These are phyloP conservation scores for Mycena floridula DNA, from an alignment of 768 basidiomycete species.

Conservation along the genomic window DNA sequence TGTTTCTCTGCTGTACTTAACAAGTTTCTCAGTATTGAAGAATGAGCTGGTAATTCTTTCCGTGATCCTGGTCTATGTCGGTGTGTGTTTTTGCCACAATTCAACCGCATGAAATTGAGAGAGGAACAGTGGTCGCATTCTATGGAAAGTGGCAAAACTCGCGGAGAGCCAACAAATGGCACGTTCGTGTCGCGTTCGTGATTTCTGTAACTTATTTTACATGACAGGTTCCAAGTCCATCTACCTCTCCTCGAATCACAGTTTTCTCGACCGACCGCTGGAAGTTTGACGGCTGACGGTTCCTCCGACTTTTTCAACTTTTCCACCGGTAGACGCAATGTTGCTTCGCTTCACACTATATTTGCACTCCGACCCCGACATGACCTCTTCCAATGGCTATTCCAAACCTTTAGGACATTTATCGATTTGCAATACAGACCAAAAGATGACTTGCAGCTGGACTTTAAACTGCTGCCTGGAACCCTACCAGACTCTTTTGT, in stretches of 20 bases:
- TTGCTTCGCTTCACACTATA: slow-evolving; percentile 74
- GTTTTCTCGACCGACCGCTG: slow-evolving; percentile 64
- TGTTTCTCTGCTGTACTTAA: neutral
- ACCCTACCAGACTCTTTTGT: slow-evolving; percentile 60
- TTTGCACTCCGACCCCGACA: slow-evolving; percentile 79
- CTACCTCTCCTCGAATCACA: slow-evolving; percentile 54
- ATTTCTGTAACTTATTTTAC: slow-evolving; percentile 9
- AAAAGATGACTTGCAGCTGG: slow-evolving; percentile 65
- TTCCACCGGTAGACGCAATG: slow-evolving; percentile 78
- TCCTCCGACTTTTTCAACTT: slow-evolving; percentile 78
- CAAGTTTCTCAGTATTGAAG: slow-evolving; percentile 46
- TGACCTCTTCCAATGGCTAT: slow-evolving; percentile 64
- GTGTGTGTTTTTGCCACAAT: too few species aligned
- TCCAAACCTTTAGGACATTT: slow-evolving; percentile 56
- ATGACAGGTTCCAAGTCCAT: slow-evolving; percentile 55
- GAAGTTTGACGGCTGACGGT: slow-evolving; percentile 57
- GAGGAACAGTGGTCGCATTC: too few species aligned
- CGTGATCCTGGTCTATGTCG: slow-evolving; percentile 49
- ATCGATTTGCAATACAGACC: slow-evolving; percentile 73
- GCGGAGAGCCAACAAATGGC: slow-evolving; percentile 60
- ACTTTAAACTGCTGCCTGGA: slow-evolving; percentile 63
- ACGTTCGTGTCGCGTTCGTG: slow-evolving; percentile 31
- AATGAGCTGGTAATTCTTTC: slow-evolving; percentile 54
- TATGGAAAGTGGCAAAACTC: slow-evolving; percentile 58
- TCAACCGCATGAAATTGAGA: too few species aligned